Base-by-base conservation (phyloP, 441 rosid genomes). In the Euphorbia celastroides region DNA sequence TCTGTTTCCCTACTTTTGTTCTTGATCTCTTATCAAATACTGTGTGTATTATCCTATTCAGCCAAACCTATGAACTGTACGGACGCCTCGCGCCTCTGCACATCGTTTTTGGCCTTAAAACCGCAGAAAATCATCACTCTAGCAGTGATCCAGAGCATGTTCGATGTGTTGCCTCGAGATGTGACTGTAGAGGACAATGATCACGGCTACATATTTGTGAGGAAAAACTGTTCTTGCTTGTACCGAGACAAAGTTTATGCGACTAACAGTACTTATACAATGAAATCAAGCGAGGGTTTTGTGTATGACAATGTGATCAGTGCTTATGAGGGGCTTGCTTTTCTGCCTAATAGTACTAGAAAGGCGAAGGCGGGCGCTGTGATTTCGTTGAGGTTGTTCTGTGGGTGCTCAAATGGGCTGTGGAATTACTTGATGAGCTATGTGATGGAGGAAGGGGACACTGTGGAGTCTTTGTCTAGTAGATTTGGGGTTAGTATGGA, bases 341-440 rank as follows among this genome's bases (percentile, higher is more conserved):
- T 88, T 60, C 75, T 83, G 61, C 85, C 88, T 19, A 88, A 88
- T 66, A 74, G 73, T 5, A 77, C 78, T 7, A 78, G 96, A 77
- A 62, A 16, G 69, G 89, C 88, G 5, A 78, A 83, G 60, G 67
- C 74, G 20, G 96, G 88, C 20, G 80, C 86, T 1, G 96, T 93
- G n/a, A 92, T 93, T 62, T 88, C 91, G 0, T 73, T 89, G 83
- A 78, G 95, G 84, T 74, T 93, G 80, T 86, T 88, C 31, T 93
- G 99, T 76, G 96, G 97, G 25, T 93, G 99, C 71, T 93, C 99
- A 7, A 91, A 90, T 80, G 93, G 96, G 74, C 65, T 89, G 72
- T 93, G 97, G 99, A 93, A 91, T 79, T 93, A 93, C 69, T 84
- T 93, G 75, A 79, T 91, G 99, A 93, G 97, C 72, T 93, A 93